Evolutionary conservation across 179 eudicot species (phyloP).

Genomic region (Gypsophila paniculata): DNA sequence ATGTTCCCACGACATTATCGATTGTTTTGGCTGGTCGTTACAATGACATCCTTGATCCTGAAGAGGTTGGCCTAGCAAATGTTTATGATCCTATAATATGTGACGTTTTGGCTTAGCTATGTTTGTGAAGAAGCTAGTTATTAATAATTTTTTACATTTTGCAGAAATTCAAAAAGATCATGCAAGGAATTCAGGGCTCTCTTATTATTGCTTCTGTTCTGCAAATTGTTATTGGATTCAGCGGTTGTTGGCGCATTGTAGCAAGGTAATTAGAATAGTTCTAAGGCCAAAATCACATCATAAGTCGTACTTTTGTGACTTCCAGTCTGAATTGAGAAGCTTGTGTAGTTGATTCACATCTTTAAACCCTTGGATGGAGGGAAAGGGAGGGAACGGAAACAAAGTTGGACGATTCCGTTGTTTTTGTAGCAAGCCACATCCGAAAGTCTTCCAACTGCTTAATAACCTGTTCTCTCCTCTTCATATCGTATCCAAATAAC

Average conservation of each 20-base stretch:
- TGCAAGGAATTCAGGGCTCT: slow-evolving; percentile 88
- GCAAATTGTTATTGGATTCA: slow-evolving; percentile 85
- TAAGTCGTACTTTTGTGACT: not conserved
- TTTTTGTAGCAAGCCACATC: too few species aligned
- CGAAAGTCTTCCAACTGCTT: too few species aligned
- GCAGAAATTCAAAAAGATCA: slow-evolving; percentile 69
- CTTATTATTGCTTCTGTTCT: slow-evolving; percentile 82
- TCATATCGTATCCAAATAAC: too few species aligned
- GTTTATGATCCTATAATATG: not conserved
- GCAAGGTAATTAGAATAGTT: slow-evolving; percentile 41
- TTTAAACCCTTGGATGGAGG: too few species aligned
- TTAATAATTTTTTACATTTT: slow-evolving; percentile 12
- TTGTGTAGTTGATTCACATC: too few species aligned
- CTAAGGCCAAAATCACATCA: not conserved
- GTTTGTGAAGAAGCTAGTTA: slow-evolving; percentile 15
- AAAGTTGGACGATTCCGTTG: too few species aligned
- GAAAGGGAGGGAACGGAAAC: too few species aligned
- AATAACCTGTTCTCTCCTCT: not conserved
- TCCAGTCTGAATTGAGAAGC: not conserved
- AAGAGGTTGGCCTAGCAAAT: slow-evolving; percentile 44
- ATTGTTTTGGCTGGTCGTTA: slow-evolving; percentile 75
- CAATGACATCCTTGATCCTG: slow-evolving; percentile 56
- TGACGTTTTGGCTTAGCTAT: not conserved
- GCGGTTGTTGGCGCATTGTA: slow-evolving; percentile 92
- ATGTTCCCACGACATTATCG: slow-evolving; percentile 72